Conservation (phyloP, 192 early-diverging fungal genomes). For the Gryganskiella cystojenkinii region DNA sequence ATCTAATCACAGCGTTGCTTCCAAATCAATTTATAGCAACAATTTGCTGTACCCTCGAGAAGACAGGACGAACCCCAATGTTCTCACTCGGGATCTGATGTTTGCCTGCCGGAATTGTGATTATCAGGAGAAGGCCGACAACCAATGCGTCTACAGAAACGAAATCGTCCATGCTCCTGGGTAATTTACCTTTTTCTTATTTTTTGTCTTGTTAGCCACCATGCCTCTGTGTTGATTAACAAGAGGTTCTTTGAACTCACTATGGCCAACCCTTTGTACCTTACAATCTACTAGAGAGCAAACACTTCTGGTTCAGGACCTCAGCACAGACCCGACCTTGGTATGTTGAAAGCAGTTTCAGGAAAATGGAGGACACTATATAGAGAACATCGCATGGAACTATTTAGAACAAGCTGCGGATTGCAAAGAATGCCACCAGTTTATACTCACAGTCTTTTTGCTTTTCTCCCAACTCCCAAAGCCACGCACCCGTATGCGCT, state of each 20-base stretch:
- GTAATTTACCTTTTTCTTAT: conserved; percentile 30
- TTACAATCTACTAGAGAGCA: conserved; percentile 60
- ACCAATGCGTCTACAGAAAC: conserved; percentile 79
- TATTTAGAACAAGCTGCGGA: too few species aligned
- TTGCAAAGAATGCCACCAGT: too few species aligned
- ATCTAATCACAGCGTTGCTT: not conserved
- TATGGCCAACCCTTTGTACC: not conserved
- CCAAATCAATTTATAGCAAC: conserved; percentile 70
- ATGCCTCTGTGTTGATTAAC: too few species aligned
- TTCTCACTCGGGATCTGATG: conserved; percentile 54
- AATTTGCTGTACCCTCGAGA: conserved; percentile 87
- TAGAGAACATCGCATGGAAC: too few species aligned
- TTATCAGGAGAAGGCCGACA: conserved; percentile 75
- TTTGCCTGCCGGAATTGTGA: conserved; percentile 86
- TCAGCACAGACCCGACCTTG: conserved; percentile 80
- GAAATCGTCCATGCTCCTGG: conserved; percentile 70
- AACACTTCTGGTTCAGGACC: conserved; percentile 80
- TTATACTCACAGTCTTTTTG: not conserved
- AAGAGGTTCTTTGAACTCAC: too few species aligned
- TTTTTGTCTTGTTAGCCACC: not conserved
- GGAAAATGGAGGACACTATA: too few species aligned
- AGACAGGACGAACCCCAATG: conserved; percentile 60
- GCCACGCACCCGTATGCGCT: conserved; percentile 72
- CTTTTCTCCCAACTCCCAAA: conserved; percentile 15
- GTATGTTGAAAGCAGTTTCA: conserved; percentile 55